These are phyloP conservation scores for Phaeotremella skinneri DNA, from an alignment of 768 basidiomycete species.

Conservation along the genomic window DNA sequence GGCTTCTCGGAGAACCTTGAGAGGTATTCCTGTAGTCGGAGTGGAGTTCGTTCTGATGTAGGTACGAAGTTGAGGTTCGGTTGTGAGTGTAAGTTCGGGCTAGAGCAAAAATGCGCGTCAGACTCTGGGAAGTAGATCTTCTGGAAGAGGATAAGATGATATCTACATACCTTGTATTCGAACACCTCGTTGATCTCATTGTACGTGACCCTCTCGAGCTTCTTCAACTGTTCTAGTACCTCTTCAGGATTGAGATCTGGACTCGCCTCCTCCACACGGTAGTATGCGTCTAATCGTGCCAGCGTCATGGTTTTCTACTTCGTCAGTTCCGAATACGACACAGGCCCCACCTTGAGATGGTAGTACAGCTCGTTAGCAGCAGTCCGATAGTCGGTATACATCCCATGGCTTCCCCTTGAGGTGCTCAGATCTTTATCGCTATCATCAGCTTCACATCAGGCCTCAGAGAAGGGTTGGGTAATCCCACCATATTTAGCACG, in stretches of 20 bases:
- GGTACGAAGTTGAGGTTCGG: conserved; percentile 23
- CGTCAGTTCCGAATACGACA: neutral
- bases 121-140: no score
- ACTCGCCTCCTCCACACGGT: conserved; percentile 20
- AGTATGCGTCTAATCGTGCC: conserved; percentile 16
- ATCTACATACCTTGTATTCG: conserved; percentile 33
- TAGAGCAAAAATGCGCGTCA: conserved; percentile 9
- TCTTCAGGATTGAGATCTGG: conserved; percentile 26
- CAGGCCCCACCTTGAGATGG: neutral
- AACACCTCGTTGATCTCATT: conserved; percentile 38
- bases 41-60: conserved; percentile 35
- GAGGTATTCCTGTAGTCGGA: conserved; percentile 4
- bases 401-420: neutral
- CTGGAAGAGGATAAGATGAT: conserved; percentile 1
- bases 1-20: conserved; percentile 20
- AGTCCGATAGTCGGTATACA: neutral
- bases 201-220: conserved; percentile 30
- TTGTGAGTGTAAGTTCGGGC: conserved; percentile 32
- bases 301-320: conserved; percentile 1
- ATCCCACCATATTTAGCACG: neutral
- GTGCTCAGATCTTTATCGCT: neutral
- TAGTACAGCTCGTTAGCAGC: conserved; percentile 1
- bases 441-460: no score
- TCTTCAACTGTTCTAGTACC: conserved; percentile 33
- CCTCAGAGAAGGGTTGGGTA: no score